These are phyloP conservation scores for Phytophthora ohioensis DNA, from an alignment of 352 stramenopile species.

Conservation along the genomic window DNA sequence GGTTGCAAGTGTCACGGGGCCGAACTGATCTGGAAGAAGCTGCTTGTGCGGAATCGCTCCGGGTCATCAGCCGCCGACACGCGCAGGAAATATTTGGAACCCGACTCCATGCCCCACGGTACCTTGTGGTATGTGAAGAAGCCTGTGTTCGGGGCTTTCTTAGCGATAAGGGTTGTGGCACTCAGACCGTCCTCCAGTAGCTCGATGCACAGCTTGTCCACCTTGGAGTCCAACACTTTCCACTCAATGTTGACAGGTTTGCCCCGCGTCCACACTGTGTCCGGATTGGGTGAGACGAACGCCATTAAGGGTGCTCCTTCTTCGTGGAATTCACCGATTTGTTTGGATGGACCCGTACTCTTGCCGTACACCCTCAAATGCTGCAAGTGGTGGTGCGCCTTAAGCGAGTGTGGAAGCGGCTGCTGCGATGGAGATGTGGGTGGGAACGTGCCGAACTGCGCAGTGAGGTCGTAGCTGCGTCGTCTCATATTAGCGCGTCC, in stretches of 20 bases:
- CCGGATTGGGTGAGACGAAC: slow-evolving; percentile 45
- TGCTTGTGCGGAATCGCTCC: slow-evolving; percentile 65
- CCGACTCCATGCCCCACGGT: slow-evolving; percentile 85
- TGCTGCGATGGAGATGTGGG: slow-evolving; percentile 20
- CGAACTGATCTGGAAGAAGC: slow-evolving; percentile 77
- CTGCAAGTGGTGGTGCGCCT: slow-evolving; percentile 54
- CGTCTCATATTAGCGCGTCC: slow-evolving; percentile 52
- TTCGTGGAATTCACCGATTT: slow-evolving; percentile 41
- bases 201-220: slow-evolving; percentile 70
- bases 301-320: slow-evolving; percentile 53
- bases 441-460: slow-evolving; percentile 42
- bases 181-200: slow-evolving; percentile 70
- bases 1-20: slow-evolving; percentile 33
- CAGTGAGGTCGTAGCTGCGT: slow-evolving; percentile 55
- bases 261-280: slow-evolving; percentile 79
- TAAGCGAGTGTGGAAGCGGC: slow-evolving; percentile 33
- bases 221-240: slow-evolving; percentile 62
- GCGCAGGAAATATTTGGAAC: slow-evolving; percentile 81
- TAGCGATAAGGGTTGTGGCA: slow-evolving; percentile 73
- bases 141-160: slow-evolving; percentile 70
- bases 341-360: slow-evolving; percentile 26
- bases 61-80: slow-evolving; percentile 54
- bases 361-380: slow-evolving; percentile 67
- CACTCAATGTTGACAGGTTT: slow-evolving; percentile 79
- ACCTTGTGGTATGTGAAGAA: slow-evolving; percentile 78